Base-by-base conservation (phyloP, 345 rosid species). In the Combretum micranthum region DNA sequence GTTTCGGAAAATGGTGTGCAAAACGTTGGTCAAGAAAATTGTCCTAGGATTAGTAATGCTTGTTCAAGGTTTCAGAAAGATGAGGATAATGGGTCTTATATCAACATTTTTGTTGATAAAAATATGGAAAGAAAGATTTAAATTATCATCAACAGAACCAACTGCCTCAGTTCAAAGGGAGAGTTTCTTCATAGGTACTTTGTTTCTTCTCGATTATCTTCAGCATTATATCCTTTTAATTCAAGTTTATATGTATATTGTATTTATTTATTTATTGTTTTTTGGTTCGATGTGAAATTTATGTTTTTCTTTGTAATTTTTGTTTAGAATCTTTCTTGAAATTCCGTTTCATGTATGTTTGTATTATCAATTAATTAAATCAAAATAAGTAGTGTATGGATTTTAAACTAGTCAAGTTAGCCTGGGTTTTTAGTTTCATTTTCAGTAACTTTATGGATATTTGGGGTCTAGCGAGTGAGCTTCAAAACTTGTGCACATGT, bases 61-160 rank as follows among this genome's bases (percentile, higher is more conserved):
- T 20, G 59, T 55, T 70, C 77, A 44, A 64, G 64, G 47, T 58
- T 44, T 20, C 48, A 37, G 55, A 72, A 72, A 70, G 79, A 70
- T 23, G 80, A 74, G 42, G 88, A 80, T 61, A 81, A 75, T 58
- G 86, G 81, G 13, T 52, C 83, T 56, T 76, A 72, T 68, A 72
- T 80, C 61, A 72, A 83, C 59, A 73, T 82, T 63, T 65, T 66
- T 60, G 75, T 77, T 68, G 91, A 75, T 59, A 75, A 47, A 60
- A 67, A 66, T 65, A 71, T 47, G 62, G 80, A 78, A 21, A 67
- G 53, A 54, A 76, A 71, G 66, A n/a, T 46, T 44, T 20, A 18
- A 17, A 44, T 52, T 58, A 56, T 42, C 50, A 61, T 52, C 55
- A 69, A 26, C 25, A 50, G 50, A 53, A 62, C 45, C 75, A 69